Percentiles rank a stretch among this genome's conserved stretches.
phyloP scores from a whole-genome alignment of 805 yeast genomes.

The Schwanniomyces vanrijiae region DNA sequence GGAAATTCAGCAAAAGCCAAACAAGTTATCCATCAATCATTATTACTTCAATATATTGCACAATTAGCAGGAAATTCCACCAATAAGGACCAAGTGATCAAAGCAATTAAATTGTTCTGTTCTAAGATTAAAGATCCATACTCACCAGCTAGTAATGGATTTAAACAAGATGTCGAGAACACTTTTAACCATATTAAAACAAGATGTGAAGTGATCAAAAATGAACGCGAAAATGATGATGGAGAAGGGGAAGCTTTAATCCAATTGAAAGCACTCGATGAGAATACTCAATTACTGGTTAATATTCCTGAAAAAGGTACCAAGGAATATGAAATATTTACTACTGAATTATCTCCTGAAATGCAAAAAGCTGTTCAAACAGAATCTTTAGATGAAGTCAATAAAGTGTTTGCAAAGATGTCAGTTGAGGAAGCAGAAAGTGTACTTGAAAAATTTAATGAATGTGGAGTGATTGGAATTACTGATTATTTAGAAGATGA shows the following conservation, averaged over 20 bases:
- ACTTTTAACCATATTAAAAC: conserved; percentile 73
- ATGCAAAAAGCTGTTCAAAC: conserved; percentile 80
- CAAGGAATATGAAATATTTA: conserved; percentile 56
- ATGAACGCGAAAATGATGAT: conserved; percentile 40
- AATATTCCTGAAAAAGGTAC: conserved; percentile 62
- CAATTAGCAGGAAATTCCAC: conserved; percentile 39
- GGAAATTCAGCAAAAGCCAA: conserved; percentile 55
- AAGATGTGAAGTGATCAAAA: conserved; percentile 68
- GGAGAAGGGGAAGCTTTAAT: conserved; percentile 70
- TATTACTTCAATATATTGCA: conserved; percentile 71
- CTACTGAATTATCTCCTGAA: conserved; percentile 49
- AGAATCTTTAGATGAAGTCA: conserved; percentile 71
- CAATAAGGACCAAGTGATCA: conserved; percentile 28
- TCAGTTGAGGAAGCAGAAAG: conserved; percentile 77
- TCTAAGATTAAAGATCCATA: conserved; percentile 52
- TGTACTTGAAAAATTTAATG: conserved; percentile 69
- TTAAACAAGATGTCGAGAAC: conserved; percentile 67
- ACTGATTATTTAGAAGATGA: conserved; percentile 75
- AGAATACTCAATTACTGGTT: conserved; percentile 71
- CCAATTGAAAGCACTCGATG: conserved; percentile 87
- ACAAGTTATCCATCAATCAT: conserved; percentile 76
- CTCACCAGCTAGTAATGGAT: conserved; percentile 68
- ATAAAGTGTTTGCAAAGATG: conserved; percentile 74
- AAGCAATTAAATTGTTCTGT: conserved; percentile 64
- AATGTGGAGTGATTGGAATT: conserved; percentile 81